These are phyloP conservation scores for Apiotrichum domesticum DNA, from an alignment of 1,284 basidiomycete genomes.

Conservation along the genomic window DNA sequence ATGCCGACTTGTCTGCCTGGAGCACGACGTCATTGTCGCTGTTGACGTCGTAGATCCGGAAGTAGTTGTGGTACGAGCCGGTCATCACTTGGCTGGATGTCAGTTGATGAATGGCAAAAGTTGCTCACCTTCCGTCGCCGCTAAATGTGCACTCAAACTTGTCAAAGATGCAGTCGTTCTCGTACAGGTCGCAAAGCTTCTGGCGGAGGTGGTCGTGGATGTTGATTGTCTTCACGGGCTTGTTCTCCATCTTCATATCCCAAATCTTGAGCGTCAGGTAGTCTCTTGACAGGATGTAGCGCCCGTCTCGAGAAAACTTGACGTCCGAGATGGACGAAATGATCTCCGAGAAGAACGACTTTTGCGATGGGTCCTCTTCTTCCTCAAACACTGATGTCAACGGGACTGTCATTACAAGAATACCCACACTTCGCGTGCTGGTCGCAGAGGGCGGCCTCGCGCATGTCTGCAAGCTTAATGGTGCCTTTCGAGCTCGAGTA, in stretches of 20 bases:
- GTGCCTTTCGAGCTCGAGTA: constrained; percentile 99
- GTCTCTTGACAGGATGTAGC: constrained; percentile 94
- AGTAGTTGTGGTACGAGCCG: constrained; percentile 99
- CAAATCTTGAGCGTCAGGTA: constrained; percentile 98
- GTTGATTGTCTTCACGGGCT: constrained; percentile 94
- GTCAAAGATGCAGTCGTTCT: constrained; percentile 99
- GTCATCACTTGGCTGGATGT: constrained; percentile 76
- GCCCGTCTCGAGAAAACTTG: constrained; percentile 95
- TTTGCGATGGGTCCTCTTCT: constrained; percentile 93
- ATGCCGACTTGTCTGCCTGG: constrained; percentile 98
- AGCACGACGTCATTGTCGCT: constrained; percentile 84
- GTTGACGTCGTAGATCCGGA: constrained; percentile 97
- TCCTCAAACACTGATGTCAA: constrained; percentile 86
- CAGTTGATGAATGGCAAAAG: neutral
- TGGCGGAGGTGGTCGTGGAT: constrained; percentile 97
- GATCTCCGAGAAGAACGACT: constrained; percentile 99
- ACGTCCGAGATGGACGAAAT: constrained; percentile 99
- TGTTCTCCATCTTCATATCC: constrained; percentile 99
- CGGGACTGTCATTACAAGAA: neutral
- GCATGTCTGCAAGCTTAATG: constrained; percentile 99
- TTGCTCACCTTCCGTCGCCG: constrained; percentile 83
- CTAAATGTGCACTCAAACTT: constrained; percentile 98
- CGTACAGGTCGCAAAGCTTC: constrained; percentile 97
- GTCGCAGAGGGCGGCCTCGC: constrained; percentile 95
- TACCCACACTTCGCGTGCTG: constrained; percentile 86